Conservation (phyloP, 2,329 filamentous ascomycete species). For the Penicillium olsonii region DNA sequence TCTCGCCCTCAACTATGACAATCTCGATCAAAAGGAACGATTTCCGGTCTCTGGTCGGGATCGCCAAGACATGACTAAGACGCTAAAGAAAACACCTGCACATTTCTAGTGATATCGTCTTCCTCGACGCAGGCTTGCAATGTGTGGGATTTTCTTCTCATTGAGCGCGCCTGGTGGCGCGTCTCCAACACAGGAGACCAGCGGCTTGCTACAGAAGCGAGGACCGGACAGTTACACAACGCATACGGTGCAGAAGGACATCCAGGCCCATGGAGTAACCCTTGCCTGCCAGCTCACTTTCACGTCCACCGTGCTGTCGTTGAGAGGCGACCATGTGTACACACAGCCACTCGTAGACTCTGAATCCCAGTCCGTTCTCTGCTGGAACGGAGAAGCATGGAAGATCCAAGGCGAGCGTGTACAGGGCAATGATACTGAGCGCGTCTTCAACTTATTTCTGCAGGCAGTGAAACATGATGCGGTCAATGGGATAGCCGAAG, state of each 20-base stretch:
- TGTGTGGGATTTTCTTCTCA: constrained; percentile 58
- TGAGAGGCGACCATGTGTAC: constrained; percentile 74
- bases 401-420: constrained; percentile 62
- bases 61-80: neutral
- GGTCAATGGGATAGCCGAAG: constrained; percentile 38
- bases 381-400: constrained; percentile 99
- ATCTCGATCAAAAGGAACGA: neutral
- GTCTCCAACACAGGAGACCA: constrained; percentile 35
- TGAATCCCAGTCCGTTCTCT: constrained; percentile 66
- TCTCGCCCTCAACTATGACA: neutral
- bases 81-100: too few relatives aligned
- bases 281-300: constrained; percentile 58
- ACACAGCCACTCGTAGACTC: constrained; percentile 70
- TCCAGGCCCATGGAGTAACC: constrained; percentile 18
- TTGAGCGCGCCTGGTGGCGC: constrained; percentile 38
- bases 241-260: constrained; percentile 30
- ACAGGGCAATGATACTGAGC: constrained; percentile 74
- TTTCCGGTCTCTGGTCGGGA: neutral
- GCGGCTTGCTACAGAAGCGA: constrained; percentile 39
- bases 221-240: constrained; percentile 47
- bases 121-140: constrained; percentile 20
- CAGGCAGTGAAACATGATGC: constrained; percentile 35
- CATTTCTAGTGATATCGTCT: neutral
- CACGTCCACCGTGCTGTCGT: constrained; percentile 81
- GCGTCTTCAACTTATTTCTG: constrained; percentile 64